phyloP scores from a whole-genome alignment of 805 yeast genomes.

The Ogataea naganishii region DNA sequence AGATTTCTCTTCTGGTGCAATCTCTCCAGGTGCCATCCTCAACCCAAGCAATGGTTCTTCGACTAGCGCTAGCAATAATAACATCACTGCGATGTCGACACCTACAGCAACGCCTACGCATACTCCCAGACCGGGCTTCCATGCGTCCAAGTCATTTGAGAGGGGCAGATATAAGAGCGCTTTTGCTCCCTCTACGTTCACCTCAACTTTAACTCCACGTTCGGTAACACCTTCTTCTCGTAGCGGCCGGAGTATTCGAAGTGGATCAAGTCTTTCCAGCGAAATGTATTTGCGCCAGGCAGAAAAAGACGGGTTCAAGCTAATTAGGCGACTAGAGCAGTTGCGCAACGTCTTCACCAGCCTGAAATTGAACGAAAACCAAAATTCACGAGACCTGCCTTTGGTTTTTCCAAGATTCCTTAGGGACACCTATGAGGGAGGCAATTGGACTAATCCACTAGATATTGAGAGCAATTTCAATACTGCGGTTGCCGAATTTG shows the following conservation, averaged over 20 bases:
- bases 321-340: conserved; percentile 10
- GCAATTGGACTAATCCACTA: conserved; percentile 68
- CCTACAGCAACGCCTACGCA: no score
- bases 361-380: conserved; percentile 8
- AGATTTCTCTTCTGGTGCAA: conserved; percentile 4
- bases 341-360: conserved; percentile 10
- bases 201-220: no score
- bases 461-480: conserved; percentile 35
- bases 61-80: background rate
- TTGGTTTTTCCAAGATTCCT: conserved; percentile 65
- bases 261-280: background rate
- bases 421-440: conserved; percentile 60
- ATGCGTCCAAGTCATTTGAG: no score
- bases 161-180: conserved; percentile 2
- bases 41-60: background rate
- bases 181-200: no score
- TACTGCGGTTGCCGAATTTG: conserved; percentile 12
- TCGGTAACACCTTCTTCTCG: background rate
- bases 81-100: no score
- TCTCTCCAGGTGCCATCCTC: conserved; percentile 5
- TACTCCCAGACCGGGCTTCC: no score
- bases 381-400: conserved; percentile 32
- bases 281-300: conserved; percentile 13
- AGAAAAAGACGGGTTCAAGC: conserved; percentile 13
- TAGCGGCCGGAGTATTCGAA: conserved; percentile 2